Evolutionary conservation across 2,329 filamentous ascomycete species (phyloP), one percentile per base, ranked within the genome.

Genomic region (Paramyrothecium sp.): DNA sequence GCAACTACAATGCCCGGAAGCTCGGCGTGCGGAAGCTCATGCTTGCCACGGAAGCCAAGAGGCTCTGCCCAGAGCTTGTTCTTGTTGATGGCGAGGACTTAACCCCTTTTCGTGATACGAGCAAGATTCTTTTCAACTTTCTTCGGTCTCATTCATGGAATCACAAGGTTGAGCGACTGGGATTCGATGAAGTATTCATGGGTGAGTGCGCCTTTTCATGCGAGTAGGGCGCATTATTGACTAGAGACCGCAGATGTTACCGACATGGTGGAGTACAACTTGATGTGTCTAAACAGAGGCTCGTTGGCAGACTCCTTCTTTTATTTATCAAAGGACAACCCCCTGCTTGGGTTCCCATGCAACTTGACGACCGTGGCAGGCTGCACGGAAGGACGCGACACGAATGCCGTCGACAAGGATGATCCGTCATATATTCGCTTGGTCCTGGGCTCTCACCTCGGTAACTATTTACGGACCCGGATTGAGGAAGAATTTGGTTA

Each of bases 1-100:
- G 91, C 81, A 98, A 98, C 75, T 98, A 98, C 73, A 91, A 90
- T 69, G 94, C 94, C 21, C 87, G 94, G 38, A 78, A 86, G 54
- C 82, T 76, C n/a, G 86, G 86, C 55, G 81, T 93, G 55, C 80
- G 84, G 71, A 98, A 99, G 77, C 81, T 98, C 59, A 92, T 96
- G 81, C 83, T 92, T 61, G 87, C 97, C 69, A 84, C 81, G 54
- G 92, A 97, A 60, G 95, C 94, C 3, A 90, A 85, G 73, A 86
- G 82, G 64, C 73, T 88, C 26, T 97, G 92, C 63, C 92, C 93
- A 1, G 91, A 96, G 56, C 83, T 96, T 17, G 85, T 97, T 54
- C 87, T 97, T 52, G 85, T 95, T 41, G 84, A 96, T 19, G 93
- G 94, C 30, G 92, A 98, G 73, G 92, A 96, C 66, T 78, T 96